Percentiles rank a stretch among this genome's conserved stretches.
Conservation (phyloP, 1,284 basidiomycete genomes). For the Cryptococcus hybrid region DNA sequence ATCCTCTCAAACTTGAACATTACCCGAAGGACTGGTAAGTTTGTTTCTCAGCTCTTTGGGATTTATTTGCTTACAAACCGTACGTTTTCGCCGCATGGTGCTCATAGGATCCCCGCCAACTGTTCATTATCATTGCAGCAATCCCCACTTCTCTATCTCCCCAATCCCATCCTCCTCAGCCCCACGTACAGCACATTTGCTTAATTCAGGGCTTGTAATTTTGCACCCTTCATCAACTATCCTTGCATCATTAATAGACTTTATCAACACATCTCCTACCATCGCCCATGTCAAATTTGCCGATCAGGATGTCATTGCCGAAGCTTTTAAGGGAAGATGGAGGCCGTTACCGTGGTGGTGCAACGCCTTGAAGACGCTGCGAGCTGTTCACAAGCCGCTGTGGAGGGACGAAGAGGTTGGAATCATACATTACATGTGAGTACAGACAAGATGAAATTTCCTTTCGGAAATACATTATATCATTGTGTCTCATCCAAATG, state of each 20-base stretch:
- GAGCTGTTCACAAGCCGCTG: conserved; percentile 46
- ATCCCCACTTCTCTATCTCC: conserved; percentile 53
- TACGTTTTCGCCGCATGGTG: background rate
- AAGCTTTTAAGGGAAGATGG: conserved; percentile 65
- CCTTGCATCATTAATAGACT: conserved; percentile 60
- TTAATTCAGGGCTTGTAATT: conserved; percentile 88
- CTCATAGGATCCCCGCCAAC: conserved; percentile 75
- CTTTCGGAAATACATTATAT: background rate
- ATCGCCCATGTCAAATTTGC: conserved; percentile 75
- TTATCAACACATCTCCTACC: conserved; percentile 66
- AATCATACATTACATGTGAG: conserved; percentile 50
- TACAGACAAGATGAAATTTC: background rate
- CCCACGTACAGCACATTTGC: conserved; percentile 69
- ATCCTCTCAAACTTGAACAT: conserved; percentile 75
- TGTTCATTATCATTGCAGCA: conserved; percentile 73
- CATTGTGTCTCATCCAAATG: background rate
- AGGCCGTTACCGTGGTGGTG: conserved; percentile 52
- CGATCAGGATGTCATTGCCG: conserved; percentile 88
- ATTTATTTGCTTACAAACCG: background rate
- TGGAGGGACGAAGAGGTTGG: conserved; percentile 52
- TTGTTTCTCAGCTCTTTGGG: background rate
- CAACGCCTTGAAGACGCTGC: conserved; percentile 54
- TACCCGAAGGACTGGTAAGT: conserved; percentile 87
- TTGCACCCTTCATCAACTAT: conserved; percentile 61
- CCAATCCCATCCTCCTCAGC: conserved; percentile 54